Evolutionary conservation across 495 filamentous ascomycete species (phyloP).

Genomic region (Trichoderma asperelloides): DNA sequence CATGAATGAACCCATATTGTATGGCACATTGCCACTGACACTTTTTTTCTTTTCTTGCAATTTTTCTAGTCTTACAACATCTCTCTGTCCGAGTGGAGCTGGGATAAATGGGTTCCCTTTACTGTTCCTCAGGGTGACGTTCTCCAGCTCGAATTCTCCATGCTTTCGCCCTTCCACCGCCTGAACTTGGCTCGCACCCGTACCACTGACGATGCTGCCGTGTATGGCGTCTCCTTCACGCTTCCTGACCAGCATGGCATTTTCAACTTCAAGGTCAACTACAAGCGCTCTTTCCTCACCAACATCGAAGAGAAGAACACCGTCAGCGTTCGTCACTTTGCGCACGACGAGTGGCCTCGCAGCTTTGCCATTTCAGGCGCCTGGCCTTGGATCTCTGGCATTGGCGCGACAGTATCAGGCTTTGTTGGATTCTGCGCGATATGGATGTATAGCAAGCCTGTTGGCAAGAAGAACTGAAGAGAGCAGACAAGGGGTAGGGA

Average conservation of each 20-base stretch:
- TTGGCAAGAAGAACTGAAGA: slow-evolving; percentile 7
- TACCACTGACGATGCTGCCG: slow-evolving; percentile 56
- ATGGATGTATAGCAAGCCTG: slow-evolving; percentile 82
- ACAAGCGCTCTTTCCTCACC: slow-evolving; percentile 86
- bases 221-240: slow-evolving; percentile 67
- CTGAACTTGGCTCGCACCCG: slow-evolving; percentile 49
- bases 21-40: slow-evolving; percentile 8
- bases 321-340: slow-evolving; percentile 89
- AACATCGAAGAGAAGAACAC: slow-evolving; percentile 90
- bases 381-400: slow-evolving; percentile 92
- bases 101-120: slow-evolving; percentile 65
- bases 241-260: slow-evolving; percentile 95
- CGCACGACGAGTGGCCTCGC: slow-evolving; percentile 91
- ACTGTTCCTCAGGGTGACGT: slow-evolving; percentile 55
- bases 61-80: slow-evolving; percentile 69
- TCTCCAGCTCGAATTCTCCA: slow-evolving; percentile 92
- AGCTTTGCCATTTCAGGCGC: slow-evolving; percentile 83
- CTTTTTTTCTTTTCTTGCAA: neutral
- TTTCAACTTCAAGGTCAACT: slow-evolving; percentile 93
- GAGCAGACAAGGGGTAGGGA: neutral
- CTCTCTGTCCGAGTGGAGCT: slow-evolving; percentile 74
- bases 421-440: slow-evolving; percentile 78
- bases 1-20: neutral
- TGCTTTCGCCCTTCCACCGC: slow-evolving; percentile 98
- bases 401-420: slow-evolving; percentile 71